These are phyloP conservation scores for Aureobasidium sp. DNA, from an alignment of 2,329 filamentous ascomycete genomes.

Conservation along the genomic window DNA sequence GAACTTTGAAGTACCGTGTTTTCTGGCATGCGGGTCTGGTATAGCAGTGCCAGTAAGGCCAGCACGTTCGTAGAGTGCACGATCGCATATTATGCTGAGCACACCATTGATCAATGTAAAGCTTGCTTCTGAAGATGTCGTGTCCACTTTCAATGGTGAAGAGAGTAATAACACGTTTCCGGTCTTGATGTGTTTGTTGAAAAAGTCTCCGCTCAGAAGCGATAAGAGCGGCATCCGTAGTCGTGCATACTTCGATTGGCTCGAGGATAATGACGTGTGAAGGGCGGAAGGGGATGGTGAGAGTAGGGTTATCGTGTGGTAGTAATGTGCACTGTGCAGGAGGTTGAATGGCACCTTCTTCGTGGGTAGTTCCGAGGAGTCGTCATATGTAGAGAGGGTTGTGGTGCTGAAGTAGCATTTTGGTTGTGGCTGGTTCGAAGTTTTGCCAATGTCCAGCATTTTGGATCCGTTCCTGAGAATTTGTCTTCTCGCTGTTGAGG, in stretches of 20 bases:
- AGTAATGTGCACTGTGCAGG: slow-evolving; percentile 56
- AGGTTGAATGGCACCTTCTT: slow-evolving; percentile 65
- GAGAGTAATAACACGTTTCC: slow-evolving; percentile 39
- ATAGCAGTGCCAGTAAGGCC: slow-evolving; percentile 68
- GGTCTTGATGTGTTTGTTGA: slow-evolving; percentile 74
- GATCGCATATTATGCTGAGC: slow-evolving; percentile 69
- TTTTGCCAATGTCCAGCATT: slow-evolving; percentile 16
- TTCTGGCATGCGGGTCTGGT: slow-evolving; percentile 45
- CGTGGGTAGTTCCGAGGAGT: slow-evolving; percentile 59
- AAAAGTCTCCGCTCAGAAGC: slow-evolving; percentile 66
- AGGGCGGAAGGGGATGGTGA: neutral
- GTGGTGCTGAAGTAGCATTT: slow-evolving; percentile 71
- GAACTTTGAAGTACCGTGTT: slow-evolving; percentile 64
- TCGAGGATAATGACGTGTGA: neutral
- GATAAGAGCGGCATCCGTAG: slow-evolving; percentile 66
- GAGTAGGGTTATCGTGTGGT: slow-evolving; percentile 48
- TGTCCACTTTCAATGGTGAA: slow-evolving; percentile 40
- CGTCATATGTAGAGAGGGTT: slow-evolving; percentile 56
- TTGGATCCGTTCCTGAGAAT: neutral
- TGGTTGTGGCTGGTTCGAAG: slow-evolving; percentile 18
- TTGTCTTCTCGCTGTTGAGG: neutral
- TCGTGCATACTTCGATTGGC: slow-evolving; percentile 45
- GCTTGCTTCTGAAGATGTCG: slow-evolving; percentile 68
- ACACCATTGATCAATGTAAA: slow-evolving; percentile 65
- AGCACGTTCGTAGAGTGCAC: slow-evolving; percentile 71